Evolutionary conservation across 2,329 filamentous ascomycete species (phyloP).

Genomic region (Ciborinia camelliae): DNA sequence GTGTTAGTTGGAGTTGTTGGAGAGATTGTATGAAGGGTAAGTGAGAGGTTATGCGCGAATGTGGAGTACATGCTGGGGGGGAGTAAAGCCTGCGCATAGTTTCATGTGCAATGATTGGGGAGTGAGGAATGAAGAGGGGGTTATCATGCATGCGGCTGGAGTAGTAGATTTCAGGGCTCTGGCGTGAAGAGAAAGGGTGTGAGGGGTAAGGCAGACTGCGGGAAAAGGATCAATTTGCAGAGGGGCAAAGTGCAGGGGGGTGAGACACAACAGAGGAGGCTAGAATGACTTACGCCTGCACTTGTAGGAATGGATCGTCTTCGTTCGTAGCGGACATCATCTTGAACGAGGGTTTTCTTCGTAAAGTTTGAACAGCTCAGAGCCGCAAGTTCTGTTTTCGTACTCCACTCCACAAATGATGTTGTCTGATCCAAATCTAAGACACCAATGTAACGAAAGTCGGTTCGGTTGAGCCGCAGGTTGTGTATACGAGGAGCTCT

Average conservation of each 20-base stretch:
- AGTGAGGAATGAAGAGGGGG: neutral
- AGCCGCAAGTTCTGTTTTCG: neutral
- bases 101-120: conserved; percentile 2
- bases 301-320: conserved; percentile 69
- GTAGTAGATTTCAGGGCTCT: neutral
- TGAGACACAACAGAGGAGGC: conserved; percentile 4
- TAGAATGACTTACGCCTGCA: conserved; percentile 56
- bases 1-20: neutral
- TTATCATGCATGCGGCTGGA: neutral
- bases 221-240: neutral
- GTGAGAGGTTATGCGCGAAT: conserved; percentile 6
- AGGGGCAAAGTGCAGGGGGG: neutral
- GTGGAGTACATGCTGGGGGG: neutral
- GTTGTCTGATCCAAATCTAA: conserved; percentile 7
- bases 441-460: conserved; percentile 1
- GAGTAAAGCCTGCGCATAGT: neutral
- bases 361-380: neutral
- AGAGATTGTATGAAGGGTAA: neutral
- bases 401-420: neutral
- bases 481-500: conserved; percentile 2
- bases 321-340: conserved; percentile 69
- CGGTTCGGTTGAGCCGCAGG: conserved; percentile 9
- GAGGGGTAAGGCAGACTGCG: conserved; percentile 14
- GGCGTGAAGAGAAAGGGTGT: neutral
- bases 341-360: conserved; percentile 25